Conservation (phyloP, 345 rosid species). For the Salix caprea region DNA sequence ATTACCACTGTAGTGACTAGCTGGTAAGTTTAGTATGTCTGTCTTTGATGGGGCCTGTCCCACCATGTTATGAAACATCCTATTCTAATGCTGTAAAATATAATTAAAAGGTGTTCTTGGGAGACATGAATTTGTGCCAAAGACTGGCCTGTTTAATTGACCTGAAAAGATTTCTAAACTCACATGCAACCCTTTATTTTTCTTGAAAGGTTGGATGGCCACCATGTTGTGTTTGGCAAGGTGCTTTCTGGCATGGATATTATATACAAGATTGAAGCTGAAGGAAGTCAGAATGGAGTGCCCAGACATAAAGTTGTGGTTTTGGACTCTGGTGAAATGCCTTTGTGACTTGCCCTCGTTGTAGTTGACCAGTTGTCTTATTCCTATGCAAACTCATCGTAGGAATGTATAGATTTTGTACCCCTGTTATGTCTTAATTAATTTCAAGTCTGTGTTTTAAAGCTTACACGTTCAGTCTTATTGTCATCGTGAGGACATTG, state of each 20-base stretch:
- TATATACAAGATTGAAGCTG: constrained; percentile 80
- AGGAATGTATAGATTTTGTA: not conserved
- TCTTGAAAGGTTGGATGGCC: constrained; percentile 76
- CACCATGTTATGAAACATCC: not conserved
- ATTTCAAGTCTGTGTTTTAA: not conserved
- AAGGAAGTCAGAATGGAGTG: constrained; percentile 68
- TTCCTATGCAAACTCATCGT: not conserved
- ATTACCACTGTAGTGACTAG: constrained; percentile 77
- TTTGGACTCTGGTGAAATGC: constrained; percentile 81
- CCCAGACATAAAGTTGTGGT: constrained; percentile 77
- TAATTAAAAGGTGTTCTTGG: not conserved
- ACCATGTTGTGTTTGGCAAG: constrained; percentile 87
- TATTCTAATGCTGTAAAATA: not conserved
- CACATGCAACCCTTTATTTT: not conserved
- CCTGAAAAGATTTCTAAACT: not conserved
- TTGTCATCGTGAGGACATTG: not conserved
- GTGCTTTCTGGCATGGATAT: constrained; percentile 93
- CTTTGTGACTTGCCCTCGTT: constrained; percentile 32
- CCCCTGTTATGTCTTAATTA: not conserved
- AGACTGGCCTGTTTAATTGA: not conserved
- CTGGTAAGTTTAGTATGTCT: constrained; percentile 44
- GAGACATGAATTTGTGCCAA: not conserved
- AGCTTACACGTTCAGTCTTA: not conserved
- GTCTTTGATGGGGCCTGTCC: not conserved
- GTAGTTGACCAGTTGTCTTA: not conserved